phyloP scores from a whole-genome alignment of 495 filamentous ascomycete species.

The Talaromyces thailandensis region DNA sequence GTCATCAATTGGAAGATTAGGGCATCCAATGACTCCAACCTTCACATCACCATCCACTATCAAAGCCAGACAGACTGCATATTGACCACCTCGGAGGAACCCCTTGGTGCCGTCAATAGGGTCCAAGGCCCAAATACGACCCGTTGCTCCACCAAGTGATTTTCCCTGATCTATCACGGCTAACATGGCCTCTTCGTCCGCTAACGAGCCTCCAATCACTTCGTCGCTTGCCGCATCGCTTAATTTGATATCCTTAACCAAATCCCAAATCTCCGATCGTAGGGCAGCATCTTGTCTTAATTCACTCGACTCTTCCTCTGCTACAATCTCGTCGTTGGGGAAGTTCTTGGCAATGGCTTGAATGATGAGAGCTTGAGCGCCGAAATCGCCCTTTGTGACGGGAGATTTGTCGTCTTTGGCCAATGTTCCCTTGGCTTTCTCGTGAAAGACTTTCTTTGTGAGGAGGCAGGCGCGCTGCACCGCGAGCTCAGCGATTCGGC shows the following conservation, averaged over 20 bases:
- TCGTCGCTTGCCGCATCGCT: slow-evolving; percentile 55
- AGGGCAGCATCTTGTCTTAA: slow-evolving; percentile 60
- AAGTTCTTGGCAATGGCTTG: slow-evolving; percentile 80
- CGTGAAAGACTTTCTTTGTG: slow-evolving; percentile 88
- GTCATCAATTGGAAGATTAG: slow-evolving; percentile 85
- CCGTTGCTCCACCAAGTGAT: slow-evolving; percentile 66
- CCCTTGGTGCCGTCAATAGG: slow-evolving; percentile 97
- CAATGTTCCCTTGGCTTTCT: slow-evolving; percentile 84
- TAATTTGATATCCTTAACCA: slow-evolving; percentile 66
- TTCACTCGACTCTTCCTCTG: slow-evolving; percentile 81
- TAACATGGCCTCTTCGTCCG: slow-evolving; percentile 67
- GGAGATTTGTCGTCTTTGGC: slow-evolving; percentile 93
- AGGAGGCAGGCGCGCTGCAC: slow-evolving; percentile 83
- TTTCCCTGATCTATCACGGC: slow-evolving; percentile 77
- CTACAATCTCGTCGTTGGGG: slow-evolving; percentile 83
- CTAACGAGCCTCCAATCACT: slow-evolving; percentile 64
- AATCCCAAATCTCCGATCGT: slow-evolving; percentile 68
- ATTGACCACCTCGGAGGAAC: slow-evolving; percentile 94
- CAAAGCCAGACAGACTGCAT: slow-evolving; percentile 86
- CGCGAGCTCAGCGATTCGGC: slow-evolving; percentile 78
- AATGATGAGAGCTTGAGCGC: slow-evolving; percentile 94
- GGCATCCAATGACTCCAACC: slow-evolving; percentile 88
- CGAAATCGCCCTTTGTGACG: slow-evolving; percentile 96
- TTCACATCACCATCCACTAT: slow-evolving; percentile 93
- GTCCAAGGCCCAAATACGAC: slow-evolving; percentile 93